Conservation (phyloP, 2,329 filamentous ascomycete species). For the Sporothrix phasma region DNA sequence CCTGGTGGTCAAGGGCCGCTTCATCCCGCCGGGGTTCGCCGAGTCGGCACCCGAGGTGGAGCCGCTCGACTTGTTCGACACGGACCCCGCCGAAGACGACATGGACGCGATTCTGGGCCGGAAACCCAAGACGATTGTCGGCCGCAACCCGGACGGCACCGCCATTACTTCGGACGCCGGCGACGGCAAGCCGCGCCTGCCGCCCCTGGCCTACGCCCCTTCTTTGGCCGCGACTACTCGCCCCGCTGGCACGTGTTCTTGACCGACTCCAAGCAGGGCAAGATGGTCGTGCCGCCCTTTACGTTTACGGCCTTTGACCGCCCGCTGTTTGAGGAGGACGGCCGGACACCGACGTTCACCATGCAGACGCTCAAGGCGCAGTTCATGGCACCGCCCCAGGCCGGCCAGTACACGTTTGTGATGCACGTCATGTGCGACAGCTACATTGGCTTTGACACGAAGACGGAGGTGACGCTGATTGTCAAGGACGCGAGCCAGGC, state of each 20-base stretch:
- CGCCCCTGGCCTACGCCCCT: conserved; percentile 86
- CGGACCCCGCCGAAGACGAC: conserved; percentile 88
- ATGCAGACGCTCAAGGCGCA: conserved; percentile 96
- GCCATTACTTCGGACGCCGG: conserved; percentile 38
- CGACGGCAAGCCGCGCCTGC: conserved; percentile 57
- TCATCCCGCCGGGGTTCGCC: conserved; percentile 72
- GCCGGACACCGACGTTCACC: conserved; percentile 75
- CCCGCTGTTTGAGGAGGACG: conserved; percentile 68
- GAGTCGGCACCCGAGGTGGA: conserved; percentile 64
- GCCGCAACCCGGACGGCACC: conserved; percentile 52
- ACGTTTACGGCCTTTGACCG: conserved; percentile 91
- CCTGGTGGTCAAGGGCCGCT: conserved; percentile 87
- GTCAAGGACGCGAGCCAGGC: conserved; percentile 87
- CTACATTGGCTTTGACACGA: conserved; percentile 88
- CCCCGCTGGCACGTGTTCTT: conserved; percentile 93
- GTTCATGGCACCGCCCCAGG: conserved; percentile 87
- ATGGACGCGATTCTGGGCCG: conserved; percentile 74
- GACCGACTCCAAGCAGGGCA: conserved; percentile 85
- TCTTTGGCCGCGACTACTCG: conserved; percentile 79
- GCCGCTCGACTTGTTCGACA: conserved; percentile 73
- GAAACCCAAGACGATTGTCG: conserved; percentile 48
- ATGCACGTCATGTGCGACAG: conserved; percentile 92
- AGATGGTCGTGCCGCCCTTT: conserved; percentile 93
- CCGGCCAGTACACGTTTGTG: conserved; percentile 87
- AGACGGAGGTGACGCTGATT: conserved; percentile 78